These are phyloP conservation scores for Mycotypha africana DNA, from an alignment of 371 early-diverging fungal genomes.

Conservation along the genomic window DNA sequence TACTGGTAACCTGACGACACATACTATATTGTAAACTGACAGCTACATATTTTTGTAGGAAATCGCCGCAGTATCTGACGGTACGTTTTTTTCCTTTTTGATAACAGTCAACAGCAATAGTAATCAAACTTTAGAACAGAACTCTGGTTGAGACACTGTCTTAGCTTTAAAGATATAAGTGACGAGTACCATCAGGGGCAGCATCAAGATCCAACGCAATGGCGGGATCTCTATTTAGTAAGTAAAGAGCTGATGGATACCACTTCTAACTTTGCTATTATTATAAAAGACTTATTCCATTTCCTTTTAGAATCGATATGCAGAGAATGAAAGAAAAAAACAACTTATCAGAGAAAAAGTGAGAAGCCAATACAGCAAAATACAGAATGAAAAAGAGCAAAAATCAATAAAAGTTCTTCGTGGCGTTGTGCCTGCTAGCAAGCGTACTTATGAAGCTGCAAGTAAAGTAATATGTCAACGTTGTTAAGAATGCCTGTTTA, in stretches of 20 bases:
- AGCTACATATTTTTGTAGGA: slow-evolving; percentile 25
- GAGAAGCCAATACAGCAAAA: slow-evolving; percentile 34
- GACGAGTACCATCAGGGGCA: slow-evolving; percentile 26
- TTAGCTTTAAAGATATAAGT: slow-evolving; percentile 26
- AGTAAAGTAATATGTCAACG: slow-evolving; percentile 14
- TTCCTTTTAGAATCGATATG: slow-evolving; percentile 22
- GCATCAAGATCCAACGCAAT: slow-evolving; percentile 19
- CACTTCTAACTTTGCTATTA: neutral
- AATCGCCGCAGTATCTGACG: slow-evolving; percentile 27
- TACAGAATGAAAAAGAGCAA: slow-evolving; percentile 33
- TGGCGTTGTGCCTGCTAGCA: slow-evolving; percentile 17
- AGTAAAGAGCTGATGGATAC: neutral
- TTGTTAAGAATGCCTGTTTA: too few species aligned
- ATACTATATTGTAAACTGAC: too few species aligned
- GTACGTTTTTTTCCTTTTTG: slow-evolving; percentile 16
- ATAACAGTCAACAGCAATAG: neutral
- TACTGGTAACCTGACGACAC: too few species aligned
- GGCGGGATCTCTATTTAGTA: slow-evolving; percentile 36
- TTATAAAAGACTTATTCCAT: too few species aligned
- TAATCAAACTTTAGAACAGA: slow-evolving; percentile 11
- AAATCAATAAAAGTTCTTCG: slow-evolving; percentile 35
- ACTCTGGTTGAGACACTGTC: slow-evolving; percentile 34
- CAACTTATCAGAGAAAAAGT: slow-evolving; percentile 28
- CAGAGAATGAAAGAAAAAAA: slow-evolving; percentile 29
- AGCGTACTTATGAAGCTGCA: slow-evolving; percentile 18